Evolutionary conservation across 495 filamentous ascomycete species (phyloP).

Genomic region (Hyaloscypha bicolor): DNA sequence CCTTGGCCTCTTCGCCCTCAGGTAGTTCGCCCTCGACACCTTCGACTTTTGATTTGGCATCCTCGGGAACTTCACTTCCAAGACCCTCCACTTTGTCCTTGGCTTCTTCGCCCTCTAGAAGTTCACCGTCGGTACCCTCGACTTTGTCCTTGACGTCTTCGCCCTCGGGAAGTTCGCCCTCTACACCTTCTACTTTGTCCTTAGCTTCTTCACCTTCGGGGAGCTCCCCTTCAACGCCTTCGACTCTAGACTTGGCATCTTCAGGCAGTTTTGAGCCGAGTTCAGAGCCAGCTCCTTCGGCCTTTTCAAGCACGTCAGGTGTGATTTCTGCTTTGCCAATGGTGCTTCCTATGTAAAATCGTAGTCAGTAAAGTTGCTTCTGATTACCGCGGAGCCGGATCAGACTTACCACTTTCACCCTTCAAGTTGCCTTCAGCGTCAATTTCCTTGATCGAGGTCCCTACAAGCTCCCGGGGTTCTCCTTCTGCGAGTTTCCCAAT

Average conservation of each 20-base stretch:
- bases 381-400: not conserved
- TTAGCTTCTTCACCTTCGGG: not conserved
- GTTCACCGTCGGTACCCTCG: not conserved
- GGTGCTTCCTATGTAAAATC: slow-evolving; percentile 51
- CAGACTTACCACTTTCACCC: slow-evolving; percentile 56
- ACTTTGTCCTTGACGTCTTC: not conserved
- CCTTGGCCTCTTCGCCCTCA: too few species aligned
- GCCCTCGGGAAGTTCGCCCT: slow-evolving; percentile 22
- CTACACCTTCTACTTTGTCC: slow-evolving; percentile 18
- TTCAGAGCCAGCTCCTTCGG: slow-evolving; percentile 30
- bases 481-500: slow-evolving; percentile 63
- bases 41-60: not conserved
- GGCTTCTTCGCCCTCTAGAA: slow-evolving; percentile 10
- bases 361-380: not conserved
- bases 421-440: slow-evolving; percentile 67
- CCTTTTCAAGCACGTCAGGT: slow-evolving; percentile 44
- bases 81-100: slow-evolving; percentile 20
- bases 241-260: slow-evolving; percentile 18
- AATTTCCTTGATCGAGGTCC: slow-evolving; percentile 60
- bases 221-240: not conserved
- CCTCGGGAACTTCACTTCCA: slow-evolving; percentile 25
- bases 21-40: slow-evolving; percentile 7
- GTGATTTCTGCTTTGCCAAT: slow-evolving; percentile 67
- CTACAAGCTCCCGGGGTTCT: slow-evolving; percentile 61
- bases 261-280: slow-evolving; percentile 25